phyloP scores from a whole-genome alignment of 768 basidiomycete species.

The Podaxis mareebaensis region DNA sequence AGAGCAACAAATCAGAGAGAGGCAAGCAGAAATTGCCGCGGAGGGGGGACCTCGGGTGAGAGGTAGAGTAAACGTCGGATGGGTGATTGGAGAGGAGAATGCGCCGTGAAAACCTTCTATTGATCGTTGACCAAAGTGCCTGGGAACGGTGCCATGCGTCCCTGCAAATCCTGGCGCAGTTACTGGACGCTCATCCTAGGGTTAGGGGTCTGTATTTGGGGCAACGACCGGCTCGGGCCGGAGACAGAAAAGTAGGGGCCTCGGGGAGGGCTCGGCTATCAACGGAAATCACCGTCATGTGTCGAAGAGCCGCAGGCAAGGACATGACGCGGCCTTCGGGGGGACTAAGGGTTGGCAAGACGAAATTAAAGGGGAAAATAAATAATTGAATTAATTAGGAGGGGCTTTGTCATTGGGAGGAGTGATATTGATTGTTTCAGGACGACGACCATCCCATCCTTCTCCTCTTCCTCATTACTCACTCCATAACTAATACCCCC shows the following conservation, averaged over 20 bases:
- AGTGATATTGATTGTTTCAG: conserved; percentile 15
- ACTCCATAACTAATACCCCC: conserved; percentile 14
- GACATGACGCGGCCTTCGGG: conserved; percentile 13
- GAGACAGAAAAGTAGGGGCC: not conserved
- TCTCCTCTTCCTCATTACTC: conserved; percentile 5
- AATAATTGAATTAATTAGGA: conserved; percentile 15
- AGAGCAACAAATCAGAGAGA: not conserved
- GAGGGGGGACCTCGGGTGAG: not conserved
- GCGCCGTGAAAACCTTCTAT: not conserved
- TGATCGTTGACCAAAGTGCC: conserved; percentile 8
- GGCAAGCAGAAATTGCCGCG: not conserved
- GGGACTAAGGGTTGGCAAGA: conserved; percentile 11
- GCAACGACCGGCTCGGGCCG: not conserved
- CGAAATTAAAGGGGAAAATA: not conserved
- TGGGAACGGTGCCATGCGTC: not conserved
- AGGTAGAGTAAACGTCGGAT: not conserved
- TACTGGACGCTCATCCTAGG: not conserved
- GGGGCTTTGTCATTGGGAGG: conserved; percentile 16
- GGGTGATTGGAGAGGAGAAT: not conserved
- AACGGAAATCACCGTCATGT: not conserved
- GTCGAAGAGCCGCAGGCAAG: conserved; percentile 3
- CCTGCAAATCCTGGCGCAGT: not conserved
- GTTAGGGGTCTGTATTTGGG: conserved; percentile 3
- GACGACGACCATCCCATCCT: conserved; percentile 6
- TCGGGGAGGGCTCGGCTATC: not conserved